A percentile compares a stretch with the other conserved stretches of the same genome.
Conservation (phyloP, 306 rosid genomes). For the Pueraria montana region DNA sequence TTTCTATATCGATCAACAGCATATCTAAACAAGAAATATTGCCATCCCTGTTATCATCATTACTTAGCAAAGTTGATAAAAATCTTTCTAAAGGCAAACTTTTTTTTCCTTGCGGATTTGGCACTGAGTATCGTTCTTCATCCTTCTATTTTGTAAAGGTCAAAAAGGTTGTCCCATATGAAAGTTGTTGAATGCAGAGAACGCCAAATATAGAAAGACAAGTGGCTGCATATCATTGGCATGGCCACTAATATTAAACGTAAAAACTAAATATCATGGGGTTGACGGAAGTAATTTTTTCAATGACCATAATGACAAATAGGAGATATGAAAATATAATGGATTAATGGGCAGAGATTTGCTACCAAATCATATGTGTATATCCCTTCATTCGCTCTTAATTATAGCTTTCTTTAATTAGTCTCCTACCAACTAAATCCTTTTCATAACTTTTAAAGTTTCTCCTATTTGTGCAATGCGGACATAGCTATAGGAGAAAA, state of each 20-base stretch:
- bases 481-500: slow-evolving; percentile 23
- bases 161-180: slow-evolving; percentile 47
- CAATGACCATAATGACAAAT: slow-evolving; percentile 40
- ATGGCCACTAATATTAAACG: slow-evolving; percentile 46
- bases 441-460: slow-evolving; percentile 49
- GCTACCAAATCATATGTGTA: slow-evolving; percentile 57
- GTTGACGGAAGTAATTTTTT: slow-evolving; percentile 49
- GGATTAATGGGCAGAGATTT: slow-evolving; percentile 65
- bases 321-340: slow-evolving; percentile 51
- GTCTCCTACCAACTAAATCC: slow-evolving; percentile 53
- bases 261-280: slow-evolving; percentile 7
- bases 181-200: slow-evolving; percentile 26
- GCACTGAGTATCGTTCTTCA: slow-evolving; percentile 51
- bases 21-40: slow-evolving; percentile 34
- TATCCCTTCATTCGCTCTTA: slow-evolving; percentile 62
- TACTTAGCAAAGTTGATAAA: slow-evolving; percentile 45
- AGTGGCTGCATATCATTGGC: slow-evolving; percentile 48
- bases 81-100: slow-evolving; percentile 37
- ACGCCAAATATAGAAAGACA: slow-evolving; percentile 55
- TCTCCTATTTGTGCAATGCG: slow-evolving; percentile 45
- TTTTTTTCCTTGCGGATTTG: slow-evolving; percentile 53
- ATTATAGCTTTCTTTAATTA: slow-evolving; percentile 47
- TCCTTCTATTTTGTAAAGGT: slow-evolving; percentile 37
- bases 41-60: slow-evolving; percentile 53
- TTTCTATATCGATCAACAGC: slow-evolving; percentile 53